A percentile compares a stretch with the other conserved stretches of the same genome.
These are phyloP conservation scores for Beauveria sp. DNA, from an alignment of 2,329 filamentous ascomycete genomes.

Conservation along the genomic window DNA sequence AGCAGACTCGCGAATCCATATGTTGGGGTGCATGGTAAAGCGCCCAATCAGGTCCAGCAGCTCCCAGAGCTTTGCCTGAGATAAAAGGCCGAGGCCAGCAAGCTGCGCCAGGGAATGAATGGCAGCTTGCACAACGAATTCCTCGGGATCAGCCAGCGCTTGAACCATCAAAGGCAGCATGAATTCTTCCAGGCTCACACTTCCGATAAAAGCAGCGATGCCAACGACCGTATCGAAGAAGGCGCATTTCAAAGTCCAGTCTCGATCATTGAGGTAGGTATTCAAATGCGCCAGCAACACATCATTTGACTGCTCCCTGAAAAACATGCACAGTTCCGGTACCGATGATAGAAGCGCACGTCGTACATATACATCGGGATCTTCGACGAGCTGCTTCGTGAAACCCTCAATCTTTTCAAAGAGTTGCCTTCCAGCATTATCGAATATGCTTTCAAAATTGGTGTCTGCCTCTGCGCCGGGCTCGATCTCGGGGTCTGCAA, in stretches of 20 bases:
- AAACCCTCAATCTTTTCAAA: conserved; percentile 79
- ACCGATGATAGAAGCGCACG: conserved; percentile 89
- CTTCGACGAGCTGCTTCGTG: conserved; percentile 83
- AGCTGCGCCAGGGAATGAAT: conserved; percentile 82
- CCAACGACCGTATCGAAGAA: conserved; percentile 95
- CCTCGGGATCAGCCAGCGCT: conserved; percentile 84
- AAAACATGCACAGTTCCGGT: conserved; percentile 87
- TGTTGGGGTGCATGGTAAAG: conserved; percentile 88
- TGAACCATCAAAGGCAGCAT: conserved; percentile 94
- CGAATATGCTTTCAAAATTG: conserved; percentile 76
- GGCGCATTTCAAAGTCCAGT: conserved; percentile 94
- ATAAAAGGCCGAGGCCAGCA: conserved; percentile 79
- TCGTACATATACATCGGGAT: conserved; percentile 75
- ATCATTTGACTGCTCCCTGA: conserved; percentile 86
- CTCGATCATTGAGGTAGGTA: conserved; percentile 90
- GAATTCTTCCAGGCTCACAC: conserved; percentile 84
- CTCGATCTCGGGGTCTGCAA: conserved; percentile 72
- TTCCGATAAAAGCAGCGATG: conserved; percentile 83
- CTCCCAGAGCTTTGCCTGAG: conserved; percentile 78
- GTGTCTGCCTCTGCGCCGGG: conserved; percentile 58
- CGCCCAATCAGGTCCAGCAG: conserved; percentile 74
- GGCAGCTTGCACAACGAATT: conserved; percentile 87
- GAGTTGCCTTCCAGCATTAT: conserved; percentile 76
- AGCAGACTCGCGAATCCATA: conserved; percentile 90
- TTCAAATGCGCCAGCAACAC: conserved; percentile 95